Base-by-base conservation (phyloP, 2,329 filamentous ascomycete species). In the Cryphonectria naterciae region DNA sequence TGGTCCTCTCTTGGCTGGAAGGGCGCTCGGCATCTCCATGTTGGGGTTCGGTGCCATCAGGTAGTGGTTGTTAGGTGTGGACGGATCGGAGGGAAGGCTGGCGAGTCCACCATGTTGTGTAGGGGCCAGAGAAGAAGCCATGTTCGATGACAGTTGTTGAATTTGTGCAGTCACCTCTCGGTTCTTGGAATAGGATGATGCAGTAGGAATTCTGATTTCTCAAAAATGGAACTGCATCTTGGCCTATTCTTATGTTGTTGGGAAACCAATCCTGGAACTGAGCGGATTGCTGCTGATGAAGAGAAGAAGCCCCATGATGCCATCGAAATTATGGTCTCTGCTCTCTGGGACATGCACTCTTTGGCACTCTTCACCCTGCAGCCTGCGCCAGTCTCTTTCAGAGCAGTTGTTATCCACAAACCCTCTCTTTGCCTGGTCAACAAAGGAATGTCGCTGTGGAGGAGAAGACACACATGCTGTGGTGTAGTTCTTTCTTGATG, bases 1-100 rank as follows among this genome's bases (percentile, higher is more conserved):
- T 8, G 68, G 70, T 19, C 65, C 66, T 64, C 73, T 72, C 69
- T 74, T 74, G 43, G 66, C 35, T 7, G 67, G 62, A 4, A 67
- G n/a, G 52, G 65, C 39, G 46, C 56, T 52, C 35, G 4, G 37
- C 1, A 49, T 41, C 19, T 62, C 67, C 56, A 67, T 69, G 22
- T 54, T 69, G 19, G 71, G 37, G 6, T 13, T 49, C 17, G 25
- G 60, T 32, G 67, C 41, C 37, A 37, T 58, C 15, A 46, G 54
- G 17, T 52, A 49, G 25, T 52, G 58, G 25, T 52, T 41, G 25
- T 46, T 35, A 19, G 65, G 37, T n/a, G 37, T 56, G 22, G 58
- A 54, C 46, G 35, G 39, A 22, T 41, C 10, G 22, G 28, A 41
- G 11, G 58, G 43, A 11, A 54, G 43, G 22, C 25, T 56, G 43